A percentile compares a stretch with the other conserved stretches of the same genome.
phyloP scores from a whole-genome alignment of 2,329 filamentous ascomycete species.

The Endothia cerciana region DNA sequence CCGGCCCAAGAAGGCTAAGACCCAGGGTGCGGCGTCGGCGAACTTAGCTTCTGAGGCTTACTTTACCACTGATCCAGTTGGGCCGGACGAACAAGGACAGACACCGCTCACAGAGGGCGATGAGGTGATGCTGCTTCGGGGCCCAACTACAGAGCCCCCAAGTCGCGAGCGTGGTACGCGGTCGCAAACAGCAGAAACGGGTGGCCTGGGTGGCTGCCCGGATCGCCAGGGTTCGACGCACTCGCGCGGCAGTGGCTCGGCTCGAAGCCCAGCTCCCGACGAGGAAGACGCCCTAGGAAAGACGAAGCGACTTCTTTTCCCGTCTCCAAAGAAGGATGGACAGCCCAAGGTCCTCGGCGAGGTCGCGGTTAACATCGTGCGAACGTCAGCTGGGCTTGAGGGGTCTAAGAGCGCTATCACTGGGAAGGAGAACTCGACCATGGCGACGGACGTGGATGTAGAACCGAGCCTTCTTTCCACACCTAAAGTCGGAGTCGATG shows the following conservation, averaged over 20 bases:
- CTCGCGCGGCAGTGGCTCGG: conserved; percentile 59
- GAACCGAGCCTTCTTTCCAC: conserved; percentile 31
- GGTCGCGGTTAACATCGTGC: conserved; percentile 56
- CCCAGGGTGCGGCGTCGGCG: conserved; percentile 50
- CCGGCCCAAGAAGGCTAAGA: conserved; percentile 52
- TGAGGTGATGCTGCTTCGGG: conserved; percentile 27
- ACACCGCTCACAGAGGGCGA: conserved; percentile 33
- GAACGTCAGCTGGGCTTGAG: conserved; percentile 45
- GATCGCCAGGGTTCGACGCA: conserved; percentile 50
- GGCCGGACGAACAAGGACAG: conserved; percentile 45
- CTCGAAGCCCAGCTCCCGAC: conserved; percentile 59
- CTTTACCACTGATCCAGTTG: conserved; percentile 57
- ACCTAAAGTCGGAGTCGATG: conserved; percentile 38
- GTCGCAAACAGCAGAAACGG: conserved; percentile 32
- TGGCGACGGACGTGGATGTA: neutral
- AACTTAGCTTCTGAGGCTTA: conserved; percentile 59
- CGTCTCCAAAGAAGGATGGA: conserved; percentile 71
- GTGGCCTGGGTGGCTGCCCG: conserved; percentile 34
- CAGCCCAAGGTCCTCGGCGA: conserved; percentile 65
- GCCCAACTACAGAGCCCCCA: conserved; percentile 31
- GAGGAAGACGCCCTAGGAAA: conserved; percentile 55
- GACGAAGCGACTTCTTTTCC: conserved; percentile 75
- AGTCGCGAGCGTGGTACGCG: conserved; percentile 31
- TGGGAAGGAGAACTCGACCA: conserved; percentile 49
- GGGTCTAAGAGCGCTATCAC: conserved; percentile 40